Base-by-base conservation (phyloP, 192 early-diverging fungal species). In the Podila epigama region DNA sequence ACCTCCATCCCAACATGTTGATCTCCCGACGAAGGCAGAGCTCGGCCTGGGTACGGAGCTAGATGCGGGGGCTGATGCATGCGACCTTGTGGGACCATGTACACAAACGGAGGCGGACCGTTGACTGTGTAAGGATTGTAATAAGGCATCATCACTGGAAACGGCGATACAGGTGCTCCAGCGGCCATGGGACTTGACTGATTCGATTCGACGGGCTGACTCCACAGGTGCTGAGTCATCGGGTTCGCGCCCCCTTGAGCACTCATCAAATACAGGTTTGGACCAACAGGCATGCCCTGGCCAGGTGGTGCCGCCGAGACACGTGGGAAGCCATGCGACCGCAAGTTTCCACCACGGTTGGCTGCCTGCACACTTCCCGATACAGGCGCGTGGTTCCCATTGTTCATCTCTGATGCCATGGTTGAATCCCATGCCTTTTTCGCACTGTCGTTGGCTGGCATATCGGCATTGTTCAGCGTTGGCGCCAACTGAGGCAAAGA, bases 371-470 rank as follows among this genome's bases (percentile, higher is more conserved):
- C n/a, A n/a, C n/a, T n/a, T n/a, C n/a, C n/a, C n/a, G n/a, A n/a
- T n/a, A n/a, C n/a, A n/a, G n/a, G n/a, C n/a, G n/a, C n/a, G n/a
- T n/a, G n/a, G n/a, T n/a, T n/a, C n/a, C n/a, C n/a, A n/a, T n/a
- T n/a, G n/a, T n/a, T 39, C n/a, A 41, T n/a, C 3, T 60, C 51
- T 6, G 51, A 39, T 20, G 35, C 18, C 7, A 3, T 28, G 2
- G 68, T 54, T 5, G 68, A 41, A n/a, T 69, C 68, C 68, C 68
- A 69, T 5, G 59, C 59, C n/a, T 60, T 51, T n/a, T 69, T 69
- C n/a, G 35, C 52, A 16, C 20, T 56, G 41, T 69, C 68, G 25
- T 60, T 39, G 9, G 35, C 36, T 48, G 50, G 33, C 3, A 2
- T 27, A 8, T 59, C 65, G 44, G 11, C 25, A 8, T 67, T 59